Percentiles rank a stretch among this genome's conserved stretches.
phyloP scores from a whole-genome alignment of 2,329 filamentous ascomycete species.

The Phialocephala subalpina region DNA sequence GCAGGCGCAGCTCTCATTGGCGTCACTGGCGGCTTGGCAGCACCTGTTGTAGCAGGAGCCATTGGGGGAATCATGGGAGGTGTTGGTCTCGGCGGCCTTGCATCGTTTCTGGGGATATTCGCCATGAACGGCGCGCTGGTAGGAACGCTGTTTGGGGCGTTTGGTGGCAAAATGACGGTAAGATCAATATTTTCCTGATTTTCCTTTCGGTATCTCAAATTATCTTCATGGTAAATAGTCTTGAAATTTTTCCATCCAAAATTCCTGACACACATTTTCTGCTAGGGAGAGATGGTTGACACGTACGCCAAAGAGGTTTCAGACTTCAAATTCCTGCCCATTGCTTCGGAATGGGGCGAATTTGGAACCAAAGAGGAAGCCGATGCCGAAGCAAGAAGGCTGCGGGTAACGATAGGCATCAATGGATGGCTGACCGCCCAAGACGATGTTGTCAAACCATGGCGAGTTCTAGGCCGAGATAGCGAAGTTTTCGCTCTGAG shows the following conservation, averaged over 20 bases:
- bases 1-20: conserved; percentile 91
- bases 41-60: conserved; percentile 85
- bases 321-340: conserved; percentile 81
- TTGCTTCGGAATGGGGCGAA: conserved; percentile 54
- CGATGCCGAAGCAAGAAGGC: conserved; percentile 53
- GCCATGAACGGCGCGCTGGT: conserved; percentile 88
- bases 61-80: conserved; percentile 86
- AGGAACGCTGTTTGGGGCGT: conserved; percentile 87
- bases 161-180: conserved; percentile 78
- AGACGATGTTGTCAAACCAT: conserved; percentile 80
- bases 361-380: conserved; percentile 37
- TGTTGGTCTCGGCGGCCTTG: conserved; percentile 84
- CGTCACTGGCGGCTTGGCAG: conserved; percentile 89
- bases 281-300: conserved; percentile 76
- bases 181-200: not conserved
- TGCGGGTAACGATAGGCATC: conserved; percentile 85
- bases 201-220: not conserved
- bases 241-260: too few species aligned
- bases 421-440: conserved; percentile 85
- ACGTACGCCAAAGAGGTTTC: conserved; percentile 87
- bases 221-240: not conserved
- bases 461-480: conserved; percentile 75
- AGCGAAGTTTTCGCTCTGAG: conserved; percentile 85
- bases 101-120: conserved; percentile 84
- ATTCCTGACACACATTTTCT: not conserved